These are phyloP conservation scores for Plasmodium inui DNA, from an alignment of 169 alveolate species.

Conservation along the genomic window DNA sequence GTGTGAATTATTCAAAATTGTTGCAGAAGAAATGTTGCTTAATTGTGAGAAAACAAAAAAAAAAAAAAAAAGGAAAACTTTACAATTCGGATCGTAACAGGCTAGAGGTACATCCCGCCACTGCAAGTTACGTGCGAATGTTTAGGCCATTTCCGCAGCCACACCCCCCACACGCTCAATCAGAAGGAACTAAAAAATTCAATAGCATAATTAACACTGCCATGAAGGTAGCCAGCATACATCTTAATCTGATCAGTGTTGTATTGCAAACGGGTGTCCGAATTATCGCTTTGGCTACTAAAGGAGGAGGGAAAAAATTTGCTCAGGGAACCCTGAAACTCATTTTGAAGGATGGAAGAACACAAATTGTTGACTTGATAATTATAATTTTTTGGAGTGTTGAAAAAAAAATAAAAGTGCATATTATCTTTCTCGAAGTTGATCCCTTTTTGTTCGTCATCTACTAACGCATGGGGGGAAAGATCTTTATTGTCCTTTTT, in stretches of 20 bases:
- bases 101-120: not conserved
- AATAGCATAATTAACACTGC: constrained; percentile 35
- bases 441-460: not conserved
- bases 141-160: not conserved
- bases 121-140: not conserved
- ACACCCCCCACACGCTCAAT: not conserved
- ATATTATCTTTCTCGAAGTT: not conserved
- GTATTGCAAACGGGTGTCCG: constrained; percentile 17
- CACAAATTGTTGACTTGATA: constrained; percentile 39
- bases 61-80: too few relatives aligned
- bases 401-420: constrained; percentile 64
- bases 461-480: not conserved
- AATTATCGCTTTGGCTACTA: not conserved
- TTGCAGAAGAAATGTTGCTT: not conserved
- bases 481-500: not conserved
- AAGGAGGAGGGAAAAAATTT: constrained; percentile 58
- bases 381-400: constrained; percentile 51
- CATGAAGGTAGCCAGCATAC: constrained; percentile 27
- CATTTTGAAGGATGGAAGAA: constrained; percentile 66
- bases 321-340: constrained; percentile 52
- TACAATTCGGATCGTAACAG: not conserved
- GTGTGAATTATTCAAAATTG: not conserved
- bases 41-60: not conserved
- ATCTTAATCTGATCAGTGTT: constrained; percentile 50
- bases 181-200: constrained; percentile 52